Percentiles rank a stretch among this genome's conserved stretches.
Conservation (phyloP, 805 yeast species). For the Metschnikowia cerradonensis region DNA sequence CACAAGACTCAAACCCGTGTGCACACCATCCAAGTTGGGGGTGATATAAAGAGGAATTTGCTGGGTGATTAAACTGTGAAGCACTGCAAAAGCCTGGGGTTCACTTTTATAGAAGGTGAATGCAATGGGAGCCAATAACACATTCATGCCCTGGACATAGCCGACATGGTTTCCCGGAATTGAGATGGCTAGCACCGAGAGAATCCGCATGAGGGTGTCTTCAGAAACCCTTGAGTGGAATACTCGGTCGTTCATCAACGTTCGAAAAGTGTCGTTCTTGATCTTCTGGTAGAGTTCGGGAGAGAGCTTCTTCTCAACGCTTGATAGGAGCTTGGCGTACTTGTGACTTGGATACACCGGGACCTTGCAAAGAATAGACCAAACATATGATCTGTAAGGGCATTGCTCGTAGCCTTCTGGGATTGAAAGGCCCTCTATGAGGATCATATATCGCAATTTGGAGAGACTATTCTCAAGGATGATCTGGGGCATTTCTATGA, state of each 20-base stretch:
- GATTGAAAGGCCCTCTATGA: slow-evolving; percentile 37
- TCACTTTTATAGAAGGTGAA: slow-evolving; percentile 68
- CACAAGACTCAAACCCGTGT: slow-evolving; percentile 69
- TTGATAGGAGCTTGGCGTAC: slow-evolving; percentile 48
- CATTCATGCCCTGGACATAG: slow-evolving; percentile 93
- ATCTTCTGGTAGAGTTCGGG: slow-evolving; percentile 64
- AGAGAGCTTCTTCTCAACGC: slow-evolving; percentile 44
- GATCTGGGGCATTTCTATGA: slow-evolving; percentile 41
- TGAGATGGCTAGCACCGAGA: slow-evolving; percentile 67
- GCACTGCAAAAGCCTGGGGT: slow-evolving; percentile 77
- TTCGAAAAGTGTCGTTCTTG: slow-evolving; percentile 80
- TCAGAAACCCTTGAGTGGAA: slow-evolving; percentile 70
- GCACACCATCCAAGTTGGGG: slow-evolving; percentile 76
- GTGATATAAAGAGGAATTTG: slow-evolving; percentile 77
- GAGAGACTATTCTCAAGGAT: slow-evolving; percentile 47
- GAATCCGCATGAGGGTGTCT: slow-evolving; percentile 58
- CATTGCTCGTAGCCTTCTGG: slow-evolving; percentile 50
- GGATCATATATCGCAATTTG: slow-evolving; percentile 43
- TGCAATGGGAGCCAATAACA: slow-evolving; percentile 77
- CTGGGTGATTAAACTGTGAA: slow-evolving; percentile 55
- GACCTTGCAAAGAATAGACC: slow-evolving; percentile 72
- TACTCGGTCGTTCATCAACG: slow-evolving; percentile 66
- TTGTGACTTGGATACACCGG: slow-evolving; percentile 53
- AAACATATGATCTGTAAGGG: slow-evolving; percentile 69
- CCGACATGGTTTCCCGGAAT: slow-evolving; percentile 30